Conservation (phyloP, 257 asterid genomes). For the Ilex aquifolium region DNA sequence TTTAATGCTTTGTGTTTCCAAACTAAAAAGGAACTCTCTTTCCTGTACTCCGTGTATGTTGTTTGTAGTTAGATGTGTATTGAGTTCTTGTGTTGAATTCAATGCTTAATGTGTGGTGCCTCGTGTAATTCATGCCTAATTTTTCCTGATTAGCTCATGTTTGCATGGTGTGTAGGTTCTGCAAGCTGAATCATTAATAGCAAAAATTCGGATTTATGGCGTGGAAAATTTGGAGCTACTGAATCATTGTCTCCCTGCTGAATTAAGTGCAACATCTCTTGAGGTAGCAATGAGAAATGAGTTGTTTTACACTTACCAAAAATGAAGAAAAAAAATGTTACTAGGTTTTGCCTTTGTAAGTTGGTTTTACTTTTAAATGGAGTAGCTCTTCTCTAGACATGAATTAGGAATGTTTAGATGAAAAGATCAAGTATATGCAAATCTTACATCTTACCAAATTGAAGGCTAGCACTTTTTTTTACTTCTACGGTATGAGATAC, state of each 20-base stretch:
- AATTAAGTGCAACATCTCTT: constrained; percentile 48
- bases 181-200: constrained; percentile 61
- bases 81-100: too few species aligned
- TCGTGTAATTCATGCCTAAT: not conserved
- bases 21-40: not conserved
- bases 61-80: not conserved
- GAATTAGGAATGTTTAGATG: not conserved
- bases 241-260: constrained; percentile 36
- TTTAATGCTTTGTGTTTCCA: too few species aligned
- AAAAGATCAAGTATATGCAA: not conserved
- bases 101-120: not conserved
- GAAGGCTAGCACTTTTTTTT: too few species aligned
- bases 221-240: constrained; percentile 65
- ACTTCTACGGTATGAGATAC: too few species aligned
- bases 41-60: not conserved
- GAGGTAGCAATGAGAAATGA: constrained; percentile 47
- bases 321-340: too few species aligned
- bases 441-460: too few species aligned
- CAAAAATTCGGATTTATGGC: constrained; percentile 37
- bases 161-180: constrained; percentile 48
- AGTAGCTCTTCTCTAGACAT: not conserved
- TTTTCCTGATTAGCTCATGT: constrained; percentile 7
- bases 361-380: not conserved
- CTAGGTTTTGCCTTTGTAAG: too few species aligned
- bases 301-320: not conserved